A percentile compares a stretch with the other conserved stretches of the same genome.
These are phyloP conservation scores for Barnettozyma salicaria DNA, from an alignment of 805 yeast species.

Conservation along the genomic window DNA sequence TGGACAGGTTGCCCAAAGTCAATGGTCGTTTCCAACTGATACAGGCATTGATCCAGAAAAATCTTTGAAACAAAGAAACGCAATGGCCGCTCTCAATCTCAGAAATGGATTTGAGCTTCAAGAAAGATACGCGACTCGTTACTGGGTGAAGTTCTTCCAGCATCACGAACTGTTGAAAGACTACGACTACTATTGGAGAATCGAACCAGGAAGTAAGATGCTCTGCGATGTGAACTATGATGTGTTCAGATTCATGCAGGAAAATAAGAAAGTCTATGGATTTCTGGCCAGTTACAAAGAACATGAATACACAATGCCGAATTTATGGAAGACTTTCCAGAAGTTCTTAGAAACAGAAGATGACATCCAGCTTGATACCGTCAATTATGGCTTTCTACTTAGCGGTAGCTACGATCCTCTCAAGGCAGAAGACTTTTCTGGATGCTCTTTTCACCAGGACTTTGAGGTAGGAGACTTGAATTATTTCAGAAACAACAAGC, in stretches of 20 bases:
- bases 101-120: constrained; percentile 67
- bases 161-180: constrained; percentile 57
- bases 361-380: constrained; percentile 1
- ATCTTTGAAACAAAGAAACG: constrained; percentile 57
- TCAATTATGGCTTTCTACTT: constrained; percentile 47
- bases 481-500: constrained; percentile 59
- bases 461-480: constrained; percentile 76
- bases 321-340: constrained; percentile 43
- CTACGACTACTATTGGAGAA: constrained; percentile 89
- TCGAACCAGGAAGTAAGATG: constrained; percentile 74
- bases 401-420: constrained; percentile 62
- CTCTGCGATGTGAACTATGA: constrained; percentile 60
- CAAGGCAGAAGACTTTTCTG: constrained; percentile 63
- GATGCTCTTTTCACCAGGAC: constrained; percentile 82
- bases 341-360: constrained; percentile 28
- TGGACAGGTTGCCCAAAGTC: constrained; percentile 66
- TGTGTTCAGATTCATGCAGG: constrained; percentile 54
- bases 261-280: constrained; percentile 60
- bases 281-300: constrained; percentile 74
- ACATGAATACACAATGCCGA: constrained; percentile 36
- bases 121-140: constrained; percentile 85
- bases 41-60: constrained; percentile 53
- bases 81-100: constrained; percentile 48
- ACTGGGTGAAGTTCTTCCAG: constrained; percentile 70
- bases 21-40: constrained; percentile 82